Conservation (phyloP, 371 early-diverging fungal genomes). For the Rhizomucor miehei region DNA sequence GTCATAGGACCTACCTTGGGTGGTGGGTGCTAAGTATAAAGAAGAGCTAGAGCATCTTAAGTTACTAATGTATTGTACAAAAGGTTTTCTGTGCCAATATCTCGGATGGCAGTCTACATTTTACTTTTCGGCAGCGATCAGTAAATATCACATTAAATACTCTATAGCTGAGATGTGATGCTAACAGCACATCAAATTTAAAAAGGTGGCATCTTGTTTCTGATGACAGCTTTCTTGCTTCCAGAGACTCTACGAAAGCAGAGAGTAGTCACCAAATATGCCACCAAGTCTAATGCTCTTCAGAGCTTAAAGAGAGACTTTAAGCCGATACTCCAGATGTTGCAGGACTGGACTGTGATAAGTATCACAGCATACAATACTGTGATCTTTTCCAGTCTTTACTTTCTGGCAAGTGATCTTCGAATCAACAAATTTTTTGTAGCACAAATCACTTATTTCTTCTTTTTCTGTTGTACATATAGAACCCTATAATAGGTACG, state of each 20-base stretch:
- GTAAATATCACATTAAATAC: not conserved
- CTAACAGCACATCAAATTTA: not conserved
- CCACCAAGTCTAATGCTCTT: not conserved
- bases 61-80: too few species aligned
- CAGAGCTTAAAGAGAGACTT: constrained; percentile 3
- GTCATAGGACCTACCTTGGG: constrained; percentile 11
- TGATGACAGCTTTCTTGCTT: constrained; percentile 14
- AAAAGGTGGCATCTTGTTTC: constrained; percentile 13
- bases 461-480: not conserved
- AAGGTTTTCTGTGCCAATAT: constrained; percentile 53
- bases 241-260: constrained; percentile 26
- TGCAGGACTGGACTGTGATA: constrained; percentile 21
- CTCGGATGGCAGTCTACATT: constrained; percentile 65
- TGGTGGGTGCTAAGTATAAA: not conserved
- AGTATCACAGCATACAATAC: constrained; percentile 23
- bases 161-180: too few species aligned
- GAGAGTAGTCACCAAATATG: not conserved
- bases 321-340: constrained; percentile 19
- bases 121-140: constrained; percentile 55
- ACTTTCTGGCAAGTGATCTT: constrained; percentile 19
- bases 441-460: not conserved
- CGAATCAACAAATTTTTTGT: too few species aligned
- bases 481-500: constrained; percentile 38
- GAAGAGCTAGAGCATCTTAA: not conserved
- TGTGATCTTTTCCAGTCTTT: constrained; percentile 22